Percentiles rank a stretch among this genome's conserved stretches.
Evolutionary conservation across 2,329 filamentous ascomycete species (phyloP).

Genomic region (Ophiostoma pallidulum): DNA sequence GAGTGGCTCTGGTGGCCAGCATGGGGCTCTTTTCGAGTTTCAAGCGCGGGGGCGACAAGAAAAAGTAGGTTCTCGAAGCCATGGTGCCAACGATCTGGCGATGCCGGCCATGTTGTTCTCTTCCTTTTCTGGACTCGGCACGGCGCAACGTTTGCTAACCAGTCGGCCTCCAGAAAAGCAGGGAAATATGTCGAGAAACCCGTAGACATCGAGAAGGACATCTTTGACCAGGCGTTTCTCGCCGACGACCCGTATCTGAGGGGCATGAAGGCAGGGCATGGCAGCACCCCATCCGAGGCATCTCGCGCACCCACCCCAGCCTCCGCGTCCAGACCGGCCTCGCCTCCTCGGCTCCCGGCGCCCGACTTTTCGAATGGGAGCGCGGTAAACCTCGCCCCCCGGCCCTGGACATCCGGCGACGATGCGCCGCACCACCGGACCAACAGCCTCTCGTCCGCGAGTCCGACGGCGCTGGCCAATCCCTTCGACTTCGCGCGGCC

Average conservation of each 20-base stretch:
- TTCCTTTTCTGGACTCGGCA: no score
- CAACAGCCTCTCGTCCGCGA: no score
- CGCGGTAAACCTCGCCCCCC: constrained; percentile 33
- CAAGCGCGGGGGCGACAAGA: constrained; percentile 46
- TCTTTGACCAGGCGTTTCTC: constrained; percentile 25
- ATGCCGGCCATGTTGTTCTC: no score
- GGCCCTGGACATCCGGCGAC: constrained; percentile 10
- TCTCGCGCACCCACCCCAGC: constrained; percentile 32
- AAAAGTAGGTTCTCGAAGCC: constrained; percentile 40
- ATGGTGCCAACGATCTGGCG: no score
- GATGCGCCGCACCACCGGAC: background rate
- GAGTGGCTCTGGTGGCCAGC: background rate
- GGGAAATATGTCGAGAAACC: constrained; percentile 14
- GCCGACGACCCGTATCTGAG: constrained; percentile 30
- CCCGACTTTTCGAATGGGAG: constrained; percentile 26
- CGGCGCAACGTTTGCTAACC: no score
- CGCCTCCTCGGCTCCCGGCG: constrained; percentile 14
- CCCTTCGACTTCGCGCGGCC: background rate
- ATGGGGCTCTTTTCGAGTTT: constrained; percentile 54
- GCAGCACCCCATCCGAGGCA: constrained; percentile 22
- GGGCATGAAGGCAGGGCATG: constrained; percentile 19
- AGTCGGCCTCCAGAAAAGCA: constrained; percentile 21
- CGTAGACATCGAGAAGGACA: constrained; percentile 21
- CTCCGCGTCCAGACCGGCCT: background rate
- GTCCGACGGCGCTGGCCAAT: background rate